Conservation (phyloP, 2,329 filamentous ascomycete species). For the Pseudogymnoascus sp. region DNA sequence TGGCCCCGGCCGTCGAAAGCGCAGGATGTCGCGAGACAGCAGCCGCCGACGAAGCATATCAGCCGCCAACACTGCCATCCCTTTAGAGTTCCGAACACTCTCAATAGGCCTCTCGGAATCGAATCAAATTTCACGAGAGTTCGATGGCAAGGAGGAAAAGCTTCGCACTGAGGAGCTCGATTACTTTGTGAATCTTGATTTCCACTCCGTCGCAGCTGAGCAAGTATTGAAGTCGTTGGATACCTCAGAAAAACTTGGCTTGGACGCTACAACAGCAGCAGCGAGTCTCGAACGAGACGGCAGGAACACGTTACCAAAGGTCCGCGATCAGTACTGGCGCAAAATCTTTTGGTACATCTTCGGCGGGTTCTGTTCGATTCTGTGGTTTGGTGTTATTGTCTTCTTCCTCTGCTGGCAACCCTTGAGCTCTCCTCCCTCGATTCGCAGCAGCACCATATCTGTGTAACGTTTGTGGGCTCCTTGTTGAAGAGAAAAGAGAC, state of each 20-base stretch:
- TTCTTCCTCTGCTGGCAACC: slow-evolving; percentile 44
- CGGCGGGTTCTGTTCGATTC: slow-evolving; percentile 41
- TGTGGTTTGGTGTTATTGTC: slow-evolving; percentile 41
- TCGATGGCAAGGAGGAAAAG: slow-evolving; percentile 22
- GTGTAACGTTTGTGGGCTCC: no score
- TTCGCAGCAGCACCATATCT: no score
- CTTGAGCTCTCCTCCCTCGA: slow-evolving; percentile 37
- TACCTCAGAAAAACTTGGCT: slow-evolving; percentile 29
- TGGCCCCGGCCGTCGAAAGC: neutral
- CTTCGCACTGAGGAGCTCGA: slow-evolving; percentile 32
- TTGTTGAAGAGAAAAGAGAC: no score
- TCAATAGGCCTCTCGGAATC: slow-evolving; percentile 34
- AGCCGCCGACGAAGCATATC: neutral
- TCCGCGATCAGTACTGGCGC: slow-evolving; percentile 37
- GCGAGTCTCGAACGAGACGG: slow-evolving; percentile 35
- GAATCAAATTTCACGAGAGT: slow-evolving; percentile 15
- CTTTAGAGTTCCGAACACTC: slow-evolving; percentile 34
- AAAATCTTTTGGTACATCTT: slow-evolving; percentile 38
- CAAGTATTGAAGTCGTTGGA: slow-evolving; percentile 36
- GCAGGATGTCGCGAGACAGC: neutral
- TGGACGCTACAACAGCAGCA: slow-evolving; percentile 30
- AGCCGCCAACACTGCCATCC: slow-evolving; percentile 23
- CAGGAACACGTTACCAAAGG: slow-evolving; percentile 35
- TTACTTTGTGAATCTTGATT: slow-evolving; percentile 36
- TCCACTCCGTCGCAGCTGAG: slow-evolving; percentile 31